Evolutionary conservation across 2,329 filamentous ascomycete genomes (phyloP), one percentile per base, ranked within the genome.

Genomic region (Aspergillus niger): DNA sequence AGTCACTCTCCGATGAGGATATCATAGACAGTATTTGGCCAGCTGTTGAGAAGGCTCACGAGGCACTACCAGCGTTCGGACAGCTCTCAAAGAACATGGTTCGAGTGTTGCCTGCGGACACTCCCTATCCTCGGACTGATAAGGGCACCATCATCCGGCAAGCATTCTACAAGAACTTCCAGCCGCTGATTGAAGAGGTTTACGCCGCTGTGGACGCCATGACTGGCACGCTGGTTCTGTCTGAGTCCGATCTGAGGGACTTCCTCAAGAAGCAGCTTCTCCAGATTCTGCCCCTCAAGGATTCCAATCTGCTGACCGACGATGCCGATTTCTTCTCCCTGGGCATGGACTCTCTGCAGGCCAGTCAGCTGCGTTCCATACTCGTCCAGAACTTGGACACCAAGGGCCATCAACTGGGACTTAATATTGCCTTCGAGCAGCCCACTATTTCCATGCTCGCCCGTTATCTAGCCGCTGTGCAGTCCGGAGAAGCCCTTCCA

Each of bases 401-500:
- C 0, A 76, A 78, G 3, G 81, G 80, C 0, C 74, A 79, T n/a
- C 72, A 76, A 22, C 71, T 87, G 0, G 79, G 80, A 0, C 79
- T 83, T 55, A 88, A 87, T 53, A 77, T 88, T 0, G 79, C 87
- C 0, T 89, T 86, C 52, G 86, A 89, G 43, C 78, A 82, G 36
- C 82, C 82, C 0, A 84, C 80, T 3, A 72, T 85, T 36, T 67
- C 72, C 11, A 73, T 74, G 30, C 71, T 88, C 17, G 77, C 82
- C 3, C 69, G 67, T 1, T 76, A 82, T 61, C 69, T 87, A 0
- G 65, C 75, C 30, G 67, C 73, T 0, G 70, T 85, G 2, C 70
- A 76, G 4, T 73, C 69, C 5, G 81, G 79, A 0, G 65, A 68
- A 6, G 55, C 63, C 0, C 65, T 67, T 3, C 65, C 67, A 5